Evolutionary conservation across 2,329 filamentous ascomycete genomes (phyloP), one percentile per base, ranked within the genome.

Genomic region (Pestalotiopsis sp.): DNA sequence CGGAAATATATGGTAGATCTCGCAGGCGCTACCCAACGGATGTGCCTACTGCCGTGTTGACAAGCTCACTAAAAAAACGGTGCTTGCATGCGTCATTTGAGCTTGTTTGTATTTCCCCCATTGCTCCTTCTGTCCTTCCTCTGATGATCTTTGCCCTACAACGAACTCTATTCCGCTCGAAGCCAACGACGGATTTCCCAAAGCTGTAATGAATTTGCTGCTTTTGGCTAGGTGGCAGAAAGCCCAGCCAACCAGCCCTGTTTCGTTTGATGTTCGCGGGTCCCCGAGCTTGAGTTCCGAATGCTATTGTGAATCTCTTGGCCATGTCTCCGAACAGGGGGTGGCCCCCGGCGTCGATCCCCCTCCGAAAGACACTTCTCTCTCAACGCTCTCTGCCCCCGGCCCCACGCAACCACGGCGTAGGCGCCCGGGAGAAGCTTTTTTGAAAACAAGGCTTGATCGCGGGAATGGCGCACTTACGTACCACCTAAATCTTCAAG

Each of bases 261-360:
- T 56, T 66, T 66, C 39, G 63, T 66, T 66, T 57, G 63, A 58
- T 57, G 14, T 52, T 49, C 25, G 38, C 52, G 63, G 41, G 41
- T 38, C 20, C n/a, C 45, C 41, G 31, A 41, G 36, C 52, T 27
- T 27, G 52, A 49, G 25, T 66, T 38, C 64, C 31, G 64, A 39
- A 62, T 23, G 20, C 31, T 67, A 31, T 67, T 63, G 65, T 68
- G 69, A 68, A 58, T 64, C 49, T 69, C 75, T 77, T 76, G 75
- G 74, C 74, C 58, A 9, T 72, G 74, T 76, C 74, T 75, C 72
- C 67, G 61, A 63, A 64, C 66, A 68, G 11, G 63, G 63, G 31
- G 27, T 59, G 2, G 45, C 45, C 63, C 63, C 63, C 27, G n/a
- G 63, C 49, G 63, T 31, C 27, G 63, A 66, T 66, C 63, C 63